These are phyloP conservation scores for Rhodotorula sp. DNA, from an alignment of 1,284 basidiomycete species.

Conservation along the genomic window DNA sequence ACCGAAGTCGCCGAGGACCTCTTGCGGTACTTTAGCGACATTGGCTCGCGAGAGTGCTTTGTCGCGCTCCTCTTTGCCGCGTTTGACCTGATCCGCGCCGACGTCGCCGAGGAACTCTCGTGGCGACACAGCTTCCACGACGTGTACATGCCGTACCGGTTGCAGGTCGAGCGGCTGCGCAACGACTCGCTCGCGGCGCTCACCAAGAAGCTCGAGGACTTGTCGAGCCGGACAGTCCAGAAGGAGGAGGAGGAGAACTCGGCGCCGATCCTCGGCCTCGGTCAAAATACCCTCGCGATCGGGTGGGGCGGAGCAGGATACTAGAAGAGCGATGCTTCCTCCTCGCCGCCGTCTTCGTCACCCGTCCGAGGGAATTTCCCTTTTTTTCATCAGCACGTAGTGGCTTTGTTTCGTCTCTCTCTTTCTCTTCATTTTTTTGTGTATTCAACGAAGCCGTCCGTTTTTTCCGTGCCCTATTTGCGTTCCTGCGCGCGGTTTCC, in stretches of 20 bases:
- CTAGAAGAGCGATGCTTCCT: background rate
- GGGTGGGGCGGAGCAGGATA: background rate
- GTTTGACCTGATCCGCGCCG: slow-evolving; percentile 87
- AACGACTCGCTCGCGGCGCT: slow-evolving; percentile 61
- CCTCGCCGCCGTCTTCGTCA: background rate
- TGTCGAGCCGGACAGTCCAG: slow-evolving; percentile 72
- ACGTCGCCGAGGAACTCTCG: slow-evolving; percentile 88
- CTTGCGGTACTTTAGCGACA: slow-evolving; percentile 70
- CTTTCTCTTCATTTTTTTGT: too few relatives aligned
- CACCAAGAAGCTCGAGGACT: slow-evolving; percentile 80
- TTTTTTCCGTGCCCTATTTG: too few relatives aligned
- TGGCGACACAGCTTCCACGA: slow-evolving; percentile 95
- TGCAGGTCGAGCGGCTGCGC: slow-evolving; percentile 32
- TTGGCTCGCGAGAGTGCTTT: slow-evolving; percentile 98
- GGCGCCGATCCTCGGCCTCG: slow-evolving; percentile 28
- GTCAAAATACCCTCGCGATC: slow-evolving; percentile 8
- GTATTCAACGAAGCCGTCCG: too few relatives aligned
- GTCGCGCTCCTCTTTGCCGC: slow-evolving; percentile 60
- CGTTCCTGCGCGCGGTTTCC: too few relatives aligned
- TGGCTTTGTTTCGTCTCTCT: too few relatives aligned
- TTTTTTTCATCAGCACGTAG: too few relatives aligned
- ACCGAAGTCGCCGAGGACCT: slow-evolving; percentile 90
- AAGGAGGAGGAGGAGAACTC: slow-evolving; percentile 67
- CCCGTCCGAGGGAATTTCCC: background rate
- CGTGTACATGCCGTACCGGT: slow-evolving; percentile 71